Percentiles rank a stretch among this genome's conserved stretches.
phyloP scores from a whole-genome alignment of 495 filamentous ascomycete genomes.

The Cryomyces antarcticus region DNA sequence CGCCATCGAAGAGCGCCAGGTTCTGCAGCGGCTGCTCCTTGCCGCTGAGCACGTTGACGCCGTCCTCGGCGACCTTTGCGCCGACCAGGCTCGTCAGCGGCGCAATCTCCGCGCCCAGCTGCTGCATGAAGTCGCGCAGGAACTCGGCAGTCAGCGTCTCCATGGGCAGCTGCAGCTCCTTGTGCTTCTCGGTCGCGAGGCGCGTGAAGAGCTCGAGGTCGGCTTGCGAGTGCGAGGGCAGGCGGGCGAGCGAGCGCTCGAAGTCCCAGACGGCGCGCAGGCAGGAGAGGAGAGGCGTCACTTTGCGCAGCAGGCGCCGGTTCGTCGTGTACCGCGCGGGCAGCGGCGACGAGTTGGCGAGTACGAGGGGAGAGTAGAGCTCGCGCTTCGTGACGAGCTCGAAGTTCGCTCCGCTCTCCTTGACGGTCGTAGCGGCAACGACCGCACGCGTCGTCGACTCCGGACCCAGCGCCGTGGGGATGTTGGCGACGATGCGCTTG shows the following conservation, averaged over 20 bases:
- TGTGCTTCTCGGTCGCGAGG: conserved; percentile 53
- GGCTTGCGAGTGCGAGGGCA: conserved; percentile 33
- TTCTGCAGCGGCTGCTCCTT: conserved; percentile 92
- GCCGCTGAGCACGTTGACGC: conserved; percentile 82
- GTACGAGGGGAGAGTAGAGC: conserved; percentile 57
- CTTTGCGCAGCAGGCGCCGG: conserved; percentile 45
- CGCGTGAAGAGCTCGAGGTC: conserved; percentile 42
- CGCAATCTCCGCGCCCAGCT: conserved; percentile 59
- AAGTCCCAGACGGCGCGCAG: conserved; percentile 73
- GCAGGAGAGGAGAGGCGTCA: conserved; percentile 63
- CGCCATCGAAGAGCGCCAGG: conserved; percentile 77
- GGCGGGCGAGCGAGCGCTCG: conserved; percentile 28
- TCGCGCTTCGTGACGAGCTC: conserved; percentile 90
- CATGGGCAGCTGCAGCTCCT: conserved; percentile 52
- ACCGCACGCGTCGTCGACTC: conserved; percentile 67
- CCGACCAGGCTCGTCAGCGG: conserved; percentile 81
- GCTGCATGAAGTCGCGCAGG: conserved; percentile 64
- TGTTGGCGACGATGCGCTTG: conserved; percentile 63
- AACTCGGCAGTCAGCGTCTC: conserved; percentile 59
- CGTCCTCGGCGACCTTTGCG: conserved; percentile 80
- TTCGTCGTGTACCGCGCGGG: conserved; percentile 46
- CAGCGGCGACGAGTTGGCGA: conserved; percentile 56
- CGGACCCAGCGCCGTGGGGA: conserved; percentile 34
- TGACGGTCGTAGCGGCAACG: conserved; percentile 46
- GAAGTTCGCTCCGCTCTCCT: conserved; percentile 46